Evolutionary conservation across 2,329 filamentous ascomycete species (phyloP).

Genomic region (Helotiales sp.): DNA sequence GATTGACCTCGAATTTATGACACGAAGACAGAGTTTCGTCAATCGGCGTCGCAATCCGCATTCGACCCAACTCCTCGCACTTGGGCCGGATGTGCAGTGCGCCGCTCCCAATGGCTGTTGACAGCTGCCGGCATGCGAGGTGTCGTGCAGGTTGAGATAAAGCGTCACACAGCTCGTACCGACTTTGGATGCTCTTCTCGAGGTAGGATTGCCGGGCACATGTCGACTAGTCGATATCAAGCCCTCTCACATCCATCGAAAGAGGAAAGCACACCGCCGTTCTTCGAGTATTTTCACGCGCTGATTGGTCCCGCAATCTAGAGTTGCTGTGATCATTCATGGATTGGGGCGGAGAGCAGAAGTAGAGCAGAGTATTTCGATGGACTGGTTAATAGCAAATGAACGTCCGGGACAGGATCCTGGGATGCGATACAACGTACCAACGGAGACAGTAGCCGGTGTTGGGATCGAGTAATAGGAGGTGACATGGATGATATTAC

Average conservation of each 20-base stretch:
- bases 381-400: neutral
- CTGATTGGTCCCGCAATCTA: neutral
- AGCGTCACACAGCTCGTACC: neutral
- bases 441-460: neutral
- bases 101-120: neutral
- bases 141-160: neutral
- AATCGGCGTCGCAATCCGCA: neutral
- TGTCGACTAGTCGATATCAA: neutral
- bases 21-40: neutral
- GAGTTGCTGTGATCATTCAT: neutral
- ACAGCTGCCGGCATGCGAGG: neutral
- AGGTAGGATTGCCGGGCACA: constrained; percentile 20
- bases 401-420: neutral
- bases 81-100: neutral
- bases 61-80: neutral
- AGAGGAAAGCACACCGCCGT: neutral
- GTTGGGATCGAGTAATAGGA: neutral
- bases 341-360: neutral
- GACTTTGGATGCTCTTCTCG: neutral
- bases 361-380: too few relatives aligned
- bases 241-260: neutral
- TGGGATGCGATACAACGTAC: neutral
- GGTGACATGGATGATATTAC: neutral
- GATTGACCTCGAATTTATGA: neutral
- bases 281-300: neutral